Evolutionary conservation across 2,329 filamentous ascomycete species (phyloP).

Genomic region (Aspergillus luchuensis): DNA sequence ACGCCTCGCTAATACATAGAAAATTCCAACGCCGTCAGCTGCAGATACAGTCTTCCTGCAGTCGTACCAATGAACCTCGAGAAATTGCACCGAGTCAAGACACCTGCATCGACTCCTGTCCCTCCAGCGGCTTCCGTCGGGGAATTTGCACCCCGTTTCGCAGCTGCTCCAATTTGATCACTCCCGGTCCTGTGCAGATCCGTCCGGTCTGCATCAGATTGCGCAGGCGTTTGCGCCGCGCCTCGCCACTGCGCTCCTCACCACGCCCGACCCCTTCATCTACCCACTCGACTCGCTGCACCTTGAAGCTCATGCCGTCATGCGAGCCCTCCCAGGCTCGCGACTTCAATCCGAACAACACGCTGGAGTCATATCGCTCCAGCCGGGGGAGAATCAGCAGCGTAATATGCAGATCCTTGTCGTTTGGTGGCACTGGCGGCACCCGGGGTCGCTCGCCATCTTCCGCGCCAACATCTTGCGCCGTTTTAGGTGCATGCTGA

Average conservation of each 20-base stretch:
- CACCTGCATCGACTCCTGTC: slow-evolving; percentile 35
- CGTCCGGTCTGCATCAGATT: slow-evolving; percentile 46
- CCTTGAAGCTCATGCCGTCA: slow-evolving; percentile 87
- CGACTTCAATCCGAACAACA: slow-evolving; percentile 78
- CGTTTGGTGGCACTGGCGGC: slow-evolving; percentile 56
- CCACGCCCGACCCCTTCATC: slow-evolving; percentile 62
- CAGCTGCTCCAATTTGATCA: slow-evolving; percentile 40
- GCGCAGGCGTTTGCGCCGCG: slow-evolving; percentile 53
- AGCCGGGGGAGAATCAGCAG: slow-evolving; percentile 79
- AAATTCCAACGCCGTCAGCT: background rate
- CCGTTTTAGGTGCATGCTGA: slow-evolving; percentile 44
- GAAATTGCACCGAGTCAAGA: slow-evolving; percentile 20
- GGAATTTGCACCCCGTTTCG: slow-evolving; percentile 36
- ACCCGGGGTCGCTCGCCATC: slow-evolving; percentile 34
- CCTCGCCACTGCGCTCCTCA: slow-evolving; percentile 50
- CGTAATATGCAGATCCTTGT: slow-evolving; percentile 84
- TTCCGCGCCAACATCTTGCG: slow-evolving; percentile 38
- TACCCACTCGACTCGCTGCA: slow-evolving; percentile 81
- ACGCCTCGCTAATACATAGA: background rate
- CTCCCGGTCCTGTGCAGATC: slow-evolving; percentile 44
- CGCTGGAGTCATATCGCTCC: slow-evolving; percentile 72
- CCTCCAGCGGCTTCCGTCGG: slow-evolving; percentile 29
- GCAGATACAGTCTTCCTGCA: background rate
- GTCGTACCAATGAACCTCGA: no score
- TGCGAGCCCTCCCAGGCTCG: slow-evolving; percentile 76